Conservation (phyloP, 768 basidiomycete genomes). For the Chiua virens region DNA sequence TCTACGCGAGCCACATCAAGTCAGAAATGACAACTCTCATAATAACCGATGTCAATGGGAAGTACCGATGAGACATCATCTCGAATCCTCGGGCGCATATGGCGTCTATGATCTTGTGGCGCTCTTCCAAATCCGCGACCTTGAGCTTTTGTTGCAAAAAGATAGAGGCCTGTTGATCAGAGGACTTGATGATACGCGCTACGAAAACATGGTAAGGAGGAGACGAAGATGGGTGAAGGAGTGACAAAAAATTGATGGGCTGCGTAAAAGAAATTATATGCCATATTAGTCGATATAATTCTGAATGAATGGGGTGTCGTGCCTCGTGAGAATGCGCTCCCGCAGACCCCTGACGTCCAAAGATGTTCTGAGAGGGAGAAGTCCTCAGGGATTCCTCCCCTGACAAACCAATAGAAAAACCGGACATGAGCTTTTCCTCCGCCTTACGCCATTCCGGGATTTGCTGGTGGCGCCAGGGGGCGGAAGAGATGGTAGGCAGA, state of each 20-base stretch:
- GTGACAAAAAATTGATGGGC: constrained; percentile 88
- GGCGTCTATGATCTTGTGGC: constrained; percentile 83
- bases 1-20: constrained; percentile 36
- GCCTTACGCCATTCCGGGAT: constrained; percentile 45
- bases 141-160: constrained; percentile 91
- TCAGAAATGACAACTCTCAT: constrained; percentile 4
- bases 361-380: constrained; percentile 27
- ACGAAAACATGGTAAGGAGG: constrained; percentile 85
- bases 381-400: constrained; percentile 31
- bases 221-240: constrained; percentile 81
- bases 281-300: constrained; percentile 14
- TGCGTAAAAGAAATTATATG: constrained; percentile 29
- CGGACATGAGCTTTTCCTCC: constrained; percentile 28
- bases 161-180: constrained; percentile 88
- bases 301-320: constrained; percentile 17
- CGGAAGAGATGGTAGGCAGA: constrained; percentile 7
- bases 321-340: constrained; percentile 52
- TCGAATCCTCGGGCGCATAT: constrained; percentile 83
- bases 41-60: background rate
- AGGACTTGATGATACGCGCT: constrained; percentile 82
- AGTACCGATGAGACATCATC: constrained; percentile 87
- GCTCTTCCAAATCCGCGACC: constrained; percentile 74
- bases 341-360: constrained; percentile 27
- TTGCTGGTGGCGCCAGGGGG: constrained; percentile 28
- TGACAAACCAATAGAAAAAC: constrained; percentile 23